Evolutionary conservation across 177 flowering plant species (phyloP).

Genomic region (Vitis hybrid): DNA sequence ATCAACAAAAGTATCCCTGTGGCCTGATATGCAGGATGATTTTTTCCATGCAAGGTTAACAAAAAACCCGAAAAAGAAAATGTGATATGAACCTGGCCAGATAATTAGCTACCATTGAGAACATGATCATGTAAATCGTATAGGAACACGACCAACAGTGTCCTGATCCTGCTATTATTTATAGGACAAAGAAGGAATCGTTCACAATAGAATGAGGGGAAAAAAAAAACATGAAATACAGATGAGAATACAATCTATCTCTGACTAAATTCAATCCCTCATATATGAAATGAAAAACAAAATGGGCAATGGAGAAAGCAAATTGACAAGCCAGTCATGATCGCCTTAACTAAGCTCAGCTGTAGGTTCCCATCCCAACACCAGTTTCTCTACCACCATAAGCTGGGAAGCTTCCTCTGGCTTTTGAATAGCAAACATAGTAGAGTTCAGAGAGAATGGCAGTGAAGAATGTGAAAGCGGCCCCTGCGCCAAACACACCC

Average conservation of each 20-base stretch:
- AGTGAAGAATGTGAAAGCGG: constrained; percentile 80
- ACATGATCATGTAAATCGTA: too few species aligned
- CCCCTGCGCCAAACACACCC: constrained; percentile 91
- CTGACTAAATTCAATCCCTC: neutral
- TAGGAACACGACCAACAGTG: too few species aligned
- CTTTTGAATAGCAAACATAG: constrained; percentile 65
- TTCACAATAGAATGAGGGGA: too few species aligned
- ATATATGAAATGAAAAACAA: constrained; percentile 6
- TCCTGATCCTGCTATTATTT: too few species aligned
- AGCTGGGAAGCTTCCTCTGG: constrained; percentile 40
- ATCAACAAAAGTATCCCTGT: too few species aligned
- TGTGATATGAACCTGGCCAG: too few species aligned
- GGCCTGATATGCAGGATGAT: too few species aligned
- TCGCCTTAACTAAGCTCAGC: constrained; percentile 19
- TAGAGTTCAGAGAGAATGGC: constrained; percentile 64
- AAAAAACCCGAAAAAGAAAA: too few species aligned
- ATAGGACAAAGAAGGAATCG: too few species aligned
- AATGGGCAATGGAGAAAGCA: neutral
- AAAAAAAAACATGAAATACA: neutral
- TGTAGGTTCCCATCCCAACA: constrained; percentile 64
- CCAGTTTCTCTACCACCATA: constrained; percentile 52
- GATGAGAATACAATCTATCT: neutral
- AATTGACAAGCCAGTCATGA: neutral
- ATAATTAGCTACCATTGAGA: too few species aligned
- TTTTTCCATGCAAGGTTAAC: too few species aligned